Conservation (phyloP, 345 rosid species). For the Combretum micranthum region DNA sequence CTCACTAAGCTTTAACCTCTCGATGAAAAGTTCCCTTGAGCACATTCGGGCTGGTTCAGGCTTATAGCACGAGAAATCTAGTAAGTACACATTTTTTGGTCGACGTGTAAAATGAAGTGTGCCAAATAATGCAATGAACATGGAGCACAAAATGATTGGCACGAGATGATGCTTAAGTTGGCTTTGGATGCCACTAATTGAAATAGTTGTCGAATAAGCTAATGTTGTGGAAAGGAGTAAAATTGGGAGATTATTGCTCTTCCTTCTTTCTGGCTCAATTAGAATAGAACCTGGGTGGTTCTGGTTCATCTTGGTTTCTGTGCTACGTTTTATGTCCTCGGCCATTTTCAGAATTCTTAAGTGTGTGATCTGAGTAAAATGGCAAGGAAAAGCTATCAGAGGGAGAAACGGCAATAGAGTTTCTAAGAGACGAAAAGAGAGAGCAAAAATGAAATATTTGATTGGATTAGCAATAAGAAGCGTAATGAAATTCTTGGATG, state of each 20-base stretch:
- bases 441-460: no score
- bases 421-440: no score
- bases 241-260: slow-evolving; percentile 14
- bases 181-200: slow-evolving; percentile 5
- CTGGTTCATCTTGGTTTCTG: no score
- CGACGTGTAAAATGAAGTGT: slow-evolving; percentile 17
- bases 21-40: slow-evolving; percentile 14
- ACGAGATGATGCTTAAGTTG: slow-evolving; percentile 12
- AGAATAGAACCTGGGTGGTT: not conserved
- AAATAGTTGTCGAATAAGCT: slow-evolving; percentile 12
- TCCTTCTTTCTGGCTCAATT: not conserved
- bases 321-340: no score
- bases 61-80: slow-evolving; percentile 30
- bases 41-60: slow-evolving; percentile 18
- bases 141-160: slow-evolving; percentile 9
- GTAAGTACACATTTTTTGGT: slow-evolving; percentile 19
- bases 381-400: no score
- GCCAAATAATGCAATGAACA: slow-evolving; percentile 8
- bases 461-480: no score
- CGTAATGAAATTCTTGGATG: no score
- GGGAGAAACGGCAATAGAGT: no score
- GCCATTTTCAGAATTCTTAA: no score
- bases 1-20: not conserved
- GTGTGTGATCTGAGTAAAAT: no score
- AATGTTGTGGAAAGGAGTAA: slow-evolving; percentile 12